A percentile compares a stretch with the other conserved stretches of the same genome.
phyloP scores from a whole-genome alignment of 2,329 filamentous ascomycete genomes.

The Fusarium dimerum region DNA sequence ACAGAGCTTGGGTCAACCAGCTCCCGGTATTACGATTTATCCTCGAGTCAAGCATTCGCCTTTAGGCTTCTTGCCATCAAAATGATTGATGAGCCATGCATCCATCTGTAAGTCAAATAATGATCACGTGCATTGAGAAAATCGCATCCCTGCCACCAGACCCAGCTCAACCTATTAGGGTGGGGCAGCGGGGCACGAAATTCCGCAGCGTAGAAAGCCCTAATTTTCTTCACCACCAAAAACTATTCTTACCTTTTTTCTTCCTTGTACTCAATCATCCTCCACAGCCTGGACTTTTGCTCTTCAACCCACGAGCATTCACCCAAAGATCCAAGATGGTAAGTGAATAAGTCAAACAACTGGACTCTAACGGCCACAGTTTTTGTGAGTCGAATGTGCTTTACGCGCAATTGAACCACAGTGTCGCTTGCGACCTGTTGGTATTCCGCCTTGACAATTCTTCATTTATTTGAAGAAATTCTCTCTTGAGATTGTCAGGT shows the following conservation, averaged over 20 bases:
- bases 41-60: not conserved
- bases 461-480: not conserved
- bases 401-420: constrained; percentile 36
- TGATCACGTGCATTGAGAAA: constrained; percentile 6
- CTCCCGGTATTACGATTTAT: not conserved
- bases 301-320: constrained; percentile 38
- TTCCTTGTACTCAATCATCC: constrained; percentile 30
- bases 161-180: constrained; percentile 1
- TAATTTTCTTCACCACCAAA: constrained; percentile 39
- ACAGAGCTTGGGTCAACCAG: too few relatives aligned
- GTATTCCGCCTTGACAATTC: constrained; percentile 34
- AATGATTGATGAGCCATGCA: not conserved
- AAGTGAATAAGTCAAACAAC: constrained; percentile 35
- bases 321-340: constrained; percentile 44
- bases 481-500: constrained; percentile 39
- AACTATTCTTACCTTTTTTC: constrained; percentile 27
- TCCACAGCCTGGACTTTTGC: constrained; percentile 36
- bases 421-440: constrained; percentile 35
- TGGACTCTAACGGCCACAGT: constrained; percentile 43
- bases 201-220: constrained; percentile 32
- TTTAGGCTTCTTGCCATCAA: not conserved
- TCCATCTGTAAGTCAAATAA: not conserved
- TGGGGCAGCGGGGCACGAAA: constrained; percentile 21
- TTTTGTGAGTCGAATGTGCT: constrained; percentile 37
- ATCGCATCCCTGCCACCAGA: constrained; percentile 5